Conservation (phyloP, 139 green algal genomes). For the Volvox africanus region DNA sequence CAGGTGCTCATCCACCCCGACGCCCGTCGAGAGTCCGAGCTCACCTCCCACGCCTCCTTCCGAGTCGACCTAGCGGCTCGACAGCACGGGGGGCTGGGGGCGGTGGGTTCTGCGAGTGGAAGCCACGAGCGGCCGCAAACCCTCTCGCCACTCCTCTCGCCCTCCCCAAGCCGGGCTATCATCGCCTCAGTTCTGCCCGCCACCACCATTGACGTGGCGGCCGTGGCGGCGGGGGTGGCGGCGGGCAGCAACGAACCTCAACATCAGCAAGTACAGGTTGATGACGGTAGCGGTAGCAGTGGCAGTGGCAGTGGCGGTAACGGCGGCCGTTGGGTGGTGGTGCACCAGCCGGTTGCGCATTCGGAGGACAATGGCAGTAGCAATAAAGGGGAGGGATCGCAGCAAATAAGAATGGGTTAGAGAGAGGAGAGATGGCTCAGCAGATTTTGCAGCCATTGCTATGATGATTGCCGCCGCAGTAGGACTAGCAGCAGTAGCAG, state of each 20-base stretch:
- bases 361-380: too few relatives aligned
- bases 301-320: not conserved
- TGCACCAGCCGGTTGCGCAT: not conserved
- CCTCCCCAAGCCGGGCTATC: not conserved
- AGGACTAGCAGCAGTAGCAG: too few relatives aligned
- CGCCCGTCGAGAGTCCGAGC: constrained; percentile 8
- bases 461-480: not conserved
- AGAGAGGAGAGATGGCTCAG: too few relatives aligned
- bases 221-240: not conserved
- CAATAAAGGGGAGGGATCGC: too few relatives aligned
- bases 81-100: not conserved
- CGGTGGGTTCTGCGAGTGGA: not conserved
- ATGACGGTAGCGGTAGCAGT: not conserved
- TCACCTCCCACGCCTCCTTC: not conserved
- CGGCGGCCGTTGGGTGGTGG: not conserved
- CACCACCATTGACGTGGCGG: not conserved
- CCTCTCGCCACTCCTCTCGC: not conserved
- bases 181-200: not conserved
- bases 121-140: not conserved
- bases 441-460: too few relatives aligned
- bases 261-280: too few relatives aligned
- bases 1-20: constrained; percentile 39
- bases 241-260: not conserved
- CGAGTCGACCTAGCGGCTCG: not conserved
- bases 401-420: too few relatives aligned